Evolutionary conservation across 2,329 filamentous ascomycete species (phyloP), one percentile per base, ranked within the genome.

Genomic region (Domatiomyces catenatus): DNA sequence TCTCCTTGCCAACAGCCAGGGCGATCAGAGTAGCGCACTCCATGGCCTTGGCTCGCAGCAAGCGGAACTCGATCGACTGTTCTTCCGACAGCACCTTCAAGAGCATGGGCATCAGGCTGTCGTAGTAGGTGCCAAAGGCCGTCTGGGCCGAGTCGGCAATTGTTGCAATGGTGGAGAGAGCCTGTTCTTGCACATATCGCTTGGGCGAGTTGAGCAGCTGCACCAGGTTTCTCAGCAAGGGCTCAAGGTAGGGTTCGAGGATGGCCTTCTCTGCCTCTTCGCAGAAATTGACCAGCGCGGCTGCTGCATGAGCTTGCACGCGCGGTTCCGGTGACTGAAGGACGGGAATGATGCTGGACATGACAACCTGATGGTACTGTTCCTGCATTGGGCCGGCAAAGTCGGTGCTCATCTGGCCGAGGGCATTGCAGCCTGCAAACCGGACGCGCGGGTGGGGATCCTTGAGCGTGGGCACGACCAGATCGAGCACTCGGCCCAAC

Each of bases 331-430:
- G 77, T 1, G 88, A 93, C 61, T 89, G 80, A 5, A 98, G 76
- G 0, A 95, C 90, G 1, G 90, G 89, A 49, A 98, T 88, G 50
- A 98, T 92, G 58, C 87, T 87, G 59, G 82, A 86, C 48, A 98
- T 76, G 15, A 98, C 86, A 44, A 82, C 75, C 56, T 86, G 79
- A 66, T 94, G 92, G 67, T 94, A 94, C 61, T 94, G 92, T 59
- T 86, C 84, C 68, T 98, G 92, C 90, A 98, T 96, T 8, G 85
- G 93, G 10, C 89, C 89, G 10, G 93, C 90, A 66, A 98, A 98
- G 64, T 98, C 92, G 28, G 92, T 98, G 71, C 90, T 96, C 92
- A 98, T 98, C 68, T 98, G 92, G 24, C 92, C 92, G n/a, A 98
- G 77, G 43, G 92, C 92, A 64, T 98, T 96, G 73, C 92, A 98